Conservation (phyloP, 208 protist species). For the Kentomonas sorsogonicus region DNA sequence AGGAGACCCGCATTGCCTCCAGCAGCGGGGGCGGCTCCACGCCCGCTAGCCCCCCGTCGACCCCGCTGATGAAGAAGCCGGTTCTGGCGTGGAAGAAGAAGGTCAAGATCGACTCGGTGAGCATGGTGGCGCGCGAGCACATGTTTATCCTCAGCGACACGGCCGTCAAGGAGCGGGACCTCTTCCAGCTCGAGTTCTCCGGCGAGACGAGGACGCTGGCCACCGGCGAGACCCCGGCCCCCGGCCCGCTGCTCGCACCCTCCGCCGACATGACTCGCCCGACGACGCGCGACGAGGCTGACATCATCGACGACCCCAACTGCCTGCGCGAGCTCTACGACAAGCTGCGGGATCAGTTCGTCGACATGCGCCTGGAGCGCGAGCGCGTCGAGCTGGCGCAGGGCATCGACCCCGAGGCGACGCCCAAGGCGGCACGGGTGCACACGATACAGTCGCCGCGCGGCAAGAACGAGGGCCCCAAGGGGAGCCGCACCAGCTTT, state of each 20-base stretch:
- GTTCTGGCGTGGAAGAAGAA: conserved; percentile 55
- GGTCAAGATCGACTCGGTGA: conserved; percentile 58
- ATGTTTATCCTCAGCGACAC: conserved; percentile 39
- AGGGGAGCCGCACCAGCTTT: conserved; percentile 25
- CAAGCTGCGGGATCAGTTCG: conserved; percentile 53
- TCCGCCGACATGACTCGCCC: conserved; percentile 19
- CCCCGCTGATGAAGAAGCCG: conserved; percentile 12
- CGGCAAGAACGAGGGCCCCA: conserved; percentile 15
- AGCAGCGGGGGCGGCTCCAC: background rate
- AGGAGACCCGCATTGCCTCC: background rate
- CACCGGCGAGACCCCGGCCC: conserved; percentile 25
- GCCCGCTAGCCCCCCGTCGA: background rate
- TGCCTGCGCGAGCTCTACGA: conserved; percentile 63
- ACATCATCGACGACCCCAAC: conserved; percentile 47
- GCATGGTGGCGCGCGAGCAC: conserved; percentile 37
- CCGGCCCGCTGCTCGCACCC: conserved; percentile 43
- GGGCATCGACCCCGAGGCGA: conserved; percentile 16
- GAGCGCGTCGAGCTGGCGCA: conserved; percentile 24
- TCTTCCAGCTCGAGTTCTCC: conserved; percentile 54
- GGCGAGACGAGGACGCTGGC: conserved; percentile 35
- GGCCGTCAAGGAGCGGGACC: conserved; percentile 45
- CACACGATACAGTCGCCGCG: conserved; percentile 56
- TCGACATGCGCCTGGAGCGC: conserved; percentile 36
- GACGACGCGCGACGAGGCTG: conserved; percentile 35
- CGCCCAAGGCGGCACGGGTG: conserved; percentile 13